Base-by-base conservation (phyloP, 2,329 filamentous ascomycete genomes). In the Alternaria consortialis region DNA sequence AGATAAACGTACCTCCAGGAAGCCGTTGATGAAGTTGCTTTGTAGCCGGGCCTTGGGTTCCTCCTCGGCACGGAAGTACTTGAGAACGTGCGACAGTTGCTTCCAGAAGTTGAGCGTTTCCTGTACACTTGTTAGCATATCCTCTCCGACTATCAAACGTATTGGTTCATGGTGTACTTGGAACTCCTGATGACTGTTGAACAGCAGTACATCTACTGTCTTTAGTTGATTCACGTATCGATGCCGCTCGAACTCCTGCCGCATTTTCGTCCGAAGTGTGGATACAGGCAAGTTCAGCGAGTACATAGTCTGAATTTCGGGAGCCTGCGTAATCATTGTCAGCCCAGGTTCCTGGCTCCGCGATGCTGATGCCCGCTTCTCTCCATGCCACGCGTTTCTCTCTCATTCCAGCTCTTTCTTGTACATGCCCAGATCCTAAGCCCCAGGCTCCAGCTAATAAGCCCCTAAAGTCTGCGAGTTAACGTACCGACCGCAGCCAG, bases 61-160 rank as follows among this genome's bases (percentile, higher is more conserved):
- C 84, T 88, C 92, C 80, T 98, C 94, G 73, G 89, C 86, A 78
- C 94, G 89, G 86, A 98, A 99, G 82, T 97, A 99, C 74, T 95
- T 93, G 87, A 99, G 93, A 71, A 99, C 87, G 80, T 99, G 95
- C 66, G 91, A 91, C 64, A 94, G 86, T 82, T 99, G 95, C 83
- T 97, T 97, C 95, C 95, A 99, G 86, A 91, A 99, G 84, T 99
- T 99, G 85, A 99, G 88, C 55, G 92, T 99, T 86, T 99, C 95
- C 94, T 97, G 72, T 58, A 6, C 23, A 15, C 47, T 53, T 42
- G 53, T 56, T 17, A 66, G 59, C 42, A 48, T 32, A 17, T 25
- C 11, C 9, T 17, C 13, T 37, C 17, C 17, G 2, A 50, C 5
- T 50, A 12, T 15, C 37, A n/a, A 20, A 17, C 3, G 39, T 32